A percentile compares a stretch with the other conserved stretches of the same genome.
These are phyloP conservation scores for Cercospora sp. DNA, from an alignment of 2,329 filamentous ascomycete species.

Conservation along the genomic window DNA sequence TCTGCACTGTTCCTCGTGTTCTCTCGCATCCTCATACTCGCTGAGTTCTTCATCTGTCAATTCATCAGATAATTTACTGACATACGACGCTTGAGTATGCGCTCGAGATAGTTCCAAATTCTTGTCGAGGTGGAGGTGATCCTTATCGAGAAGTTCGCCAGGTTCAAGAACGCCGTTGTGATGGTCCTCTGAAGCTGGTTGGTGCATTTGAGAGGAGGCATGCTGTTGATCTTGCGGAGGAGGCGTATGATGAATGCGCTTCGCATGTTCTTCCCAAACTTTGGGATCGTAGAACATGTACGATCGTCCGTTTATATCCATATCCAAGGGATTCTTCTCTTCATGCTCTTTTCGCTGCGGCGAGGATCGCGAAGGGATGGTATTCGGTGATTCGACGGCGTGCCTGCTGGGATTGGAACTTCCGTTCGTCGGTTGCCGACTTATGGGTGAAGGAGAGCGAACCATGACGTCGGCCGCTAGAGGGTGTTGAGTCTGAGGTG, in stretches of 20 bases:
- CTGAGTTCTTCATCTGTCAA: constrained; percentile 45
- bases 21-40: constrained; percentile 48
- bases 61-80: constrained; percentile 61
- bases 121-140: background rate
- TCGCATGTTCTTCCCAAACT: constrained; percentile 31
- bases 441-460: constrained; percentile 23
- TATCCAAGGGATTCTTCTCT: constrained; percentile 31
- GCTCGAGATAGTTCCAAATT: constrained; percentile 37
- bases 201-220: constrained; percentile 13
- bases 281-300: constrained; percentile 56
- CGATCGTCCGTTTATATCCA: constrained; percentile 52
- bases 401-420: constrained; percentile 2
- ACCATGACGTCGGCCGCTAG: constrained; percentile 23
- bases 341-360: constrained; percentile 24
- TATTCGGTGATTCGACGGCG: background rate
- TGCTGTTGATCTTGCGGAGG: constrained; percentile 14
- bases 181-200: constrained; percentile 25
- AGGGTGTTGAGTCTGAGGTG: constrained; percentile 15
- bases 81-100: constrained; percentile 41
- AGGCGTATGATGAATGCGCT: constrained; percentile 22
- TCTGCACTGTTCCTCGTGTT: constrained; percentile 47
- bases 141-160: background rate
- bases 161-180: background rate
- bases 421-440: constrained; percentile 1
- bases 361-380: constrained; percentile 1